These are phyloP conservation scores for Neurospora crassa DNA, from an alignment of 2,329 filamentous ascomycete genomes.

Conservation along the genomic window DNA sequence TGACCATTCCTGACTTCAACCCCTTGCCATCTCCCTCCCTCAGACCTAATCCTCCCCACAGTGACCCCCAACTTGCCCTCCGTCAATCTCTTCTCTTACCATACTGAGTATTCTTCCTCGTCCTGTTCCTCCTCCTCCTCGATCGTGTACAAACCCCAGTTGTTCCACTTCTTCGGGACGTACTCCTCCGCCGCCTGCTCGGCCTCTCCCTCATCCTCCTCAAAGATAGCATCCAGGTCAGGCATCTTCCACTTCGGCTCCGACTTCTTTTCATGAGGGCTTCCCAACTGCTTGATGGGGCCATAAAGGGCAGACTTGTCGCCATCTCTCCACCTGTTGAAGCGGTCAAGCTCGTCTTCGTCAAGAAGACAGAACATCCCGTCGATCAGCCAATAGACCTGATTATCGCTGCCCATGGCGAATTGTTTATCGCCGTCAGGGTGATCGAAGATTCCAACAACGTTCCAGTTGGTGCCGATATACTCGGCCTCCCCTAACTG, in stretches of 20 bases:
- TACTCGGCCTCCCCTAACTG: neutral
- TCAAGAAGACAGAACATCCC: neutral
- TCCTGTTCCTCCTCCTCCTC: neutral
- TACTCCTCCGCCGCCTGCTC: neutral
- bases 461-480: neutral
- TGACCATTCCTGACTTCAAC: neutral
- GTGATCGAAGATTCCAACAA: neutral
- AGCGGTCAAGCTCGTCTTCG: neutral
- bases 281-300: fast-evolving
- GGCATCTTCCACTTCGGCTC: neutral
- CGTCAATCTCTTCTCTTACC: neutral
- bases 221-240: neutral
- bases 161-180: neutral
- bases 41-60: fast-evolving
- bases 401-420: fast-evolving
- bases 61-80: fast-evolving
- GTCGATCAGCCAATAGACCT: neutral
- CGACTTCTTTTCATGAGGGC: fast-evolving
- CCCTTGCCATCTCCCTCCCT: neutral
- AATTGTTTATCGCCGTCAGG: neutral
- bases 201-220: neutral
- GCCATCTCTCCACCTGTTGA: fast-evolving
- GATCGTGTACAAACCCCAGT: neutral
- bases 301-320: neutral
- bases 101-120: fast-evolving